Evolutionary conservation across 768 basidiomycete species (phyloP).

Genomic region (Tricholomella constricta): DNA sequence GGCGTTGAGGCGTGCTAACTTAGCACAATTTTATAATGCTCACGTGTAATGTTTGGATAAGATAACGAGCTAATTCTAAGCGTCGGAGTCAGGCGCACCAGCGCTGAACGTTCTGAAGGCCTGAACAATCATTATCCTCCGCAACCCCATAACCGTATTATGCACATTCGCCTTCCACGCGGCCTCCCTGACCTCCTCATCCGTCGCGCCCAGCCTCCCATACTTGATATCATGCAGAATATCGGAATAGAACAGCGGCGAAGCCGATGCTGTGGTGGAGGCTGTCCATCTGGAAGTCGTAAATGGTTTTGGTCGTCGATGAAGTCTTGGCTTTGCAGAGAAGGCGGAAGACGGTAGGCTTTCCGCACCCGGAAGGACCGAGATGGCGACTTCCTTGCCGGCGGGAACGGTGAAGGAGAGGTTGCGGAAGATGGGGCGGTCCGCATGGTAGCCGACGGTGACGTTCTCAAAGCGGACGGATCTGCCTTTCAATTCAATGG

Average conservation of each 20-base stretch:
- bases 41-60: too few species aligned
- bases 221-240: conserved; percentile 96
- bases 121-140: conserved; percentile 98
- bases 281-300: conserved; percentile 67
- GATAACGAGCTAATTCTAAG: too few species aligned
- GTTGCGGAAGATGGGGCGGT: conserved; percentile 86
- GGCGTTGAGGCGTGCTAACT: too few species aligned
- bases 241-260: conserved; percentile 94
- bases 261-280: conserved; percentile 82
- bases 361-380: conserved; percentile 95
- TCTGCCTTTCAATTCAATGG: conserved; percentile 74
- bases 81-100: too few species aligned
- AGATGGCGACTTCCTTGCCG: conserved; percentile 96
- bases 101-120: too few species aligned
- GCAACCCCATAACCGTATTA: conserved; percentile 73
- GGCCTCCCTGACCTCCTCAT: conserved; percentile 86
- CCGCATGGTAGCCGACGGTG: conserved; percentile 87
- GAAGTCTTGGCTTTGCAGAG: conserved; percentile 83
- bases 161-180: conserved; percentile 88
- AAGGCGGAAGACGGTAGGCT: conserved; percentile 94
- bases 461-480: conserved; percentile 93
- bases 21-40: too few species aligned
- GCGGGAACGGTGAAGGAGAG: conserved; percentile 91
- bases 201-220: conserved; percentile 82
- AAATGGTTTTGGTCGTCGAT: conserved; percentile 89